Evolutionary conservation across 108 stramenopile genomes (phyloP).

Genomic region (Conticribra guillardii): DNA sequence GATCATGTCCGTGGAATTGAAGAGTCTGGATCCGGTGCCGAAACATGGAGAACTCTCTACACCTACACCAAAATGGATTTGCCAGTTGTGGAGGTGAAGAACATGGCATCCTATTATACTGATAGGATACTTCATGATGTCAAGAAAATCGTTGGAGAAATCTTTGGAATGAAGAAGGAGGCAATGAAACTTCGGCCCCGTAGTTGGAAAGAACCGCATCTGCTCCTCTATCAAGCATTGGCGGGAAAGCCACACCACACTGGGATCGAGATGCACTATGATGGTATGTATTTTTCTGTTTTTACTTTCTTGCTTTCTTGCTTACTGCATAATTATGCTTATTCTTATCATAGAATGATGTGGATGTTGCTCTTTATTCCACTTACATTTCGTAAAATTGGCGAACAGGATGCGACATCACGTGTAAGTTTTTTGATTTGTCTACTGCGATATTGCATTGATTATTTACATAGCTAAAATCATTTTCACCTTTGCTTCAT

Average conservation of each 20-base stretch:
- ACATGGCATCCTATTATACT: slow-evolving; percentile 36
- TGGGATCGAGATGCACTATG: slow-evolving; percentile 69
- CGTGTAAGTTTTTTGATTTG: no score
- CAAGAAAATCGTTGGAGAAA: slow-evolving; percentile 42
- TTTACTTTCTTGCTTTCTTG: not conserved
- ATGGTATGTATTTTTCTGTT: slow-evolving; percentile 40
- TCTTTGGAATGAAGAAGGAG: slow-evolving; percentile 47
- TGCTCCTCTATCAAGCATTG: slow-evolving; percentile 53
- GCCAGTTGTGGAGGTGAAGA: slow-evolving; percentile 41
- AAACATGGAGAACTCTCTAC: slow-evolving; percentile 59
- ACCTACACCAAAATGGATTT: slow-evolving; percentile 67
- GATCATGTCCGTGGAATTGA: slow-evolving; percentile 36
- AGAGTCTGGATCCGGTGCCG: slow-evolving; percentile 9
- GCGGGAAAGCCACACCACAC: slow-evolving; percentile 49
- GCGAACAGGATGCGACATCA: no score
- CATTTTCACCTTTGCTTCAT: no score
- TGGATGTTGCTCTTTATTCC: no score
- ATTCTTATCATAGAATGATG: no score
- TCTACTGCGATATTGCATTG: no score
- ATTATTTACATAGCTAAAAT: no score
- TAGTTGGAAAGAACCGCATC: slow-evolving; percentile 58
- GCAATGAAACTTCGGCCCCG: slow-evolving; percentile 51
- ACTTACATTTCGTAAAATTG: no score
- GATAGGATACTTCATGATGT: slow-evolving; percentile 38
- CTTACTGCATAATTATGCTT: not conserved